Evolutionary conservation across 768 basidiomycete genomes (phyloP), one percentile per base, ranked within the genome.

Genomic region (Leccinum olivaceopallidum): DNA sequence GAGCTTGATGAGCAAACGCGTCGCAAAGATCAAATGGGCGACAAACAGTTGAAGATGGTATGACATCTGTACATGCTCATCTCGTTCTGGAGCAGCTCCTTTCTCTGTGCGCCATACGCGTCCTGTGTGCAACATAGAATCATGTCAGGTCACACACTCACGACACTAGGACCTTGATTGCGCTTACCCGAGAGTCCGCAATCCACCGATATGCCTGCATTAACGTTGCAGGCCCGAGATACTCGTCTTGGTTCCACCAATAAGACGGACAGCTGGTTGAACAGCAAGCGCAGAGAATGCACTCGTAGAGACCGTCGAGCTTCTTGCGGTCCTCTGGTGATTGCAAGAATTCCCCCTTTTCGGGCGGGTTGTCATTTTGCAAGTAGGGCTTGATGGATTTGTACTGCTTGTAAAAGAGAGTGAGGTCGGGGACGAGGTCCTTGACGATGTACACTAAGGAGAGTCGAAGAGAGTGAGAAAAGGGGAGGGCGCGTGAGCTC

Each of bases 201-300:
- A 99, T 96, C 96, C 96, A 98, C 66, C 95, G 82, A 77, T 98
- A 97, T 0, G 94, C 94, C 68, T 94, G 92, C 94, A 98, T 94
- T 68, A 98, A 79, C 0, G 95, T 95, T 1, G 96, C 96, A 6
- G 96, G 96, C 37, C 96, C 95, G 44, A 99, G 89, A 76, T 99
- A 99, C 75, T 94, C 91, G 72, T 98, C 95, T 77, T 95, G 94
- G 79, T 98, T 98, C 96, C 96, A 98, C 96, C 96, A 98, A 78
- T 98, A 97, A 32, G 89, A 91, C 5, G 96, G 96, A 83, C 96
- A 99, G 49, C 91, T 92, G 0, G 96, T 98, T 48, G 95, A 95
- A 80, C 96, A 99, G 78, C 97, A 98, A 2, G 96, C 94, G 70
- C 94, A 95, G 59, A 95, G 86, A 64, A 96, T 98, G 75, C 95